phyloP scores from a whole-genome alignment of 2,329 filamentous ascomycete species.

The Lecanosticta acicola region DNA sequence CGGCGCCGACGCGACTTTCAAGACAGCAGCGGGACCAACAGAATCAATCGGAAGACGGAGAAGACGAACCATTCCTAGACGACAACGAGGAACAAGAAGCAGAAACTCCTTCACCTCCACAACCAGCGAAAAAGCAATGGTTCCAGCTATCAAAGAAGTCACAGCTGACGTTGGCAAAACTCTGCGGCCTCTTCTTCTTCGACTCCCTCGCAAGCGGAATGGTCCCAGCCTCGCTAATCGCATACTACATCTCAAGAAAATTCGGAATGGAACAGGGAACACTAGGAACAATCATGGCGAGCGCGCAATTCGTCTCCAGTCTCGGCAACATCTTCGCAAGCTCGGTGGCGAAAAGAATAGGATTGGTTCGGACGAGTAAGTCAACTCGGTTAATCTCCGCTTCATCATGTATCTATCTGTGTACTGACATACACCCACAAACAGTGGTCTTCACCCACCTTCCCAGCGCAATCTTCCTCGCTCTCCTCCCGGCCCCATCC shows the following conservation, averaged over 20 bases:
- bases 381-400: too few species aligned
- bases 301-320: slow-evolving; percentile 38
- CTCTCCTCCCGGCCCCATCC: slow-evolving; percentile 54
- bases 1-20: slow-evolving; percentile 3
- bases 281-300: slow-evolving; percentile 51
- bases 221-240: slow-evolving; percentile 47
- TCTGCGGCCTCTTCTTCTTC: slow-evolving; percentile 62
- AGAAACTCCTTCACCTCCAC: background rate
- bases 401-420: background rate
- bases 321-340: slow-evolving; percentile 46
- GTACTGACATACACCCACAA: slow-evolving; percentile 2
- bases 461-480: slow-evolving; percentile 60
- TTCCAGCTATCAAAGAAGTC: slow-evolving; percentile 12
- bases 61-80: slow-evolving; percentile 14
- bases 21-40: slow-evolving; percentile 1
- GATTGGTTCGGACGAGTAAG: slow-evolving; percentile 61
- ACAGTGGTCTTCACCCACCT: slow-evolving; percentile 57
- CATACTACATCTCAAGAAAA: slow-evolving; percentile 51
- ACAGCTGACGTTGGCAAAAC: slow-evolving; percentile 41
- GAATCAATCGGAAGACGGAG: slow-evolving; percentile 10
- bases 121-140: slow-evolving; percentile 8
- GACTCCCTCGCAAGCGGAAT: slow-evolving; percentile 65
- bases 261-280: slow-evolving; percentile 48
- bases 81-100: slow-evolving; percentile 3
- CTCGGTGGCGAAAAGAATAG: slow-evolving; percentile 60